A percentile compares a stretch with the other conserved stretches of the same genome.
These are phyloP conservation scores for Apostasia ramifera DNA, from an alignment of 106 monocot genomes.

Conservation along the genomic window DNA sequence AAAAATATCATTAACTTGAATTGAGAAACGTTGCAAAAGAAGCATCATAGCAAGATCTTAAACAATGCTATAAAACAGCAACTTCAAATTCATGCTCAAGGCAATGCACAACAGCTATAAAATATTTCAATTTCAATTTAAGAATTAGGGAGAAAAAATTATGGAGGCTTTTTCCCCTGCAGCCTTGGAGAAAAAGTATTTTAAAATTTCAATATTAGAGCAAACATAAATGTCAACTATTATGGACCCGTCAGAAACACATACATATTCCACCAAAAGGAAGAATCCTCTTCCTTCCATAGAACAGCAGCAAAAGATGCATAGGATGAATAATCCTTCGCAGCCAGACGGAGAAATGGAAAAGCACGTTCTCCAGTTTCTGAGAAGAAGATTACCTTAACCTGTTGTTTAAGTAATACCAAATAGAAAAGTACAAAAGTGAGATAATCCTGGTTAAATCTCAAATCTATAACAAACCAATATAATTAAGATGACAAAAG, in stretches of 20 bases:
- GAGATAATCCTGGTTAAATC: no score
- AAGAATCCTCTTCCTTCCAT: conserved; percentile 81
- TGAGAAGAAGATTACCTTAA: conserved; percentile 89
- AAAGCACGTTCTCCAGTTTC: conserved; percentile 81
- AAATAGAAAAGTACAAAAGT: neutral
- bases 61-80: no score
- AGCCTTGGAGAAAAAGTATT: neutral
- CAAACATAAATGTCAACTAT: neutral
- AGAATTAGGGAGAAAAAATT: no score
- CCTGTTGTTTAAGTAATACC: conserved; percentile 21
- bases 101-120: no score
- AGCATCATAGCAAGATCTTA: neutral
- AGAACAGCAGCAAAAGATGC: conserved; percentile 71
- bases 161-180: no score
- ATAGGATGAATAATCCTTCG: conserved; percentile 64
- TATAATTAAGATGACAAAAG: no score
- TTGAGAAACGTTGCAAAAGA: neutral
- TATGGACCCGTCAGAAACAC: conserved; percentile 11
- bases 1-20: conserved; percentile 7
- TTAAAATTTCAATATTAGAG: neutral
- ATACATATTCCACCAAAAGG: conserved; percentile 87
- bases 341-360: conserved; percentile 83
- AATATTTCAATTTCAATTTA: no score
- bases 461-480: no score
- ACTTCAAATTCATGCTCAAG: no score